Conservation (phyloP, 805 yeast genomes). For the Isabelozyma rhagii region DNA sequence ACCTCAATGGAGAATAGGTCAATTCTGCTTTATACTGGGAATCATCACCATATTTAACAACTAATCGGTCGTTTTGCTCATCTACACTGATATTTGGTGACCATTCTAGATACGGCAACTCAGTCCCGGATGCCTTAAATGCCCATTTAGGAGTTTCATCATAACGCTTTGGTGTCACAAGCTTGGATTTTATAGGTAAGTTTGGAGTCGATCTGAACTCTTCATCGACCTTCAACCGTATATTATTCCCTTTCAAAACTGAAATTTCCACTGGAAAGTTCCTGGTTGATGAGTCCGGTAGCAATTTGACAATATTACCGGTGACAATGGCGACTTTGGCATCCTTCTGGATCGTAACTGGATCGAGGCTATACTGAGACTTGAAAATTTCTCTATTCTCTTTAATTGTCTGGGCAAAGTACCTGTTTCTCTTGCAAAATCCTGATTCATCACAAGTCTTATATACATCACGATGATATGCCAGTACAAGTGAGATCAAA, state of each 20-base stretch:
- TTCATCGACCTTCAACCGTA: slow-evolving; percentile 71
- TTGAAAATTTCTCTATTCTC: slow-evolving; percentile 1
- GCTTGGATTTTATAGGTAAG: slow-evolving; percentile 12
- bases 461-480: slow-evolving; percentile 57
- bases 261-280: slow-evolving; percentile 56
- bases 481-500: not conserved
- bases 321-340: slow-evolving; percentile 26
- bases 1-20: slow-evolving; percentile 44
- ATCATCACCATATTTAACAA: slow-evolving; percentile 34
- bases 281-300: slow-evolving; percentile 11
- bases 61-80: slow-evolving; percentile 11
- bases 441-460: slow-evolving; percentile 79
- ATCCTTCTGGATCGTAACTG: slow-evolving; percentile 8
- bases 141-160: slow-evolving; percentile 61
- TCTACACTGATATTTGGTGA: slow-evolving; percentile 6
- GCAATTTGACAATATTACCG: slow-evolving; percentile 47
- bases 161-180: slow-evolving; percentile 48
- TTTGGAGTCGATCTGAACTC: slow-evolving; percentile 32
- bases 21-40: slow-evolving; percentile 42
- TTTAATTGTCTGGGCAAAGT: slow-evolving; percentile 45
- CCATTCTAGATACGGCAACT: slow-evolving; percentile 7
- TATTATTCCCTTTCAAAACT: slow-evolving; percentile 51
- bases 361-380: slow-evolving; percentile 24
- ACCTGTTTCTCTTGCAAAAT: slow-evolving; percentile 77
- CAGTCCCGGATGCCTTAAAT: slow-evolving; percentile 24